These are phyloP conservation scores for Bertia moriformis DNA, from an alignment of 2,329 filamentous ascomycete species.

Conservation along the genomic window DNA sequence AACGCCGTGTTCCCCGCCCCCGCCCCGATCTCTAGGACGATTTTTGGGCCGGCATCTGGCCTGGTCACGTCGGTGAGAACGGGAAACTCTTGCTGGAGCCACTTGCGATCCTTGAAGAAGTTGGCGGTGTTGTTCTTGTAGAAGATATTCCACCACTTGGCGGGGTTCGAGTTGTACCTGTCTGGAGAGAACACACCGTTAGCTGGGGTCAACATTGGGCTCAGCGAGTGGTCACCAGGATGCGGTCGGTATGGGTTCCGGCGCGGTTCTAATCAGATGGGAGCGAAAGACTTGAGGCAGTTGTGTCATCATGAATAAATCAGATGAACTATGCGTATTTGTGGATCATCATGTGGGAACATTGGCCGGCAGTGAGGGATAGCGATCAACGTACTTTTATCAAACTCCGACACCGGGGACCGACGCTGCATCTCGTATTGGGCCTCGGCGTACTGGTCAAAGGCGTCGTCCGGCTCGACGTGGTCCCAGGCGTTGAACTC, in stretches of 20 bases:
- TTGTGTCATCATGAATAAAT: constrained; percentile 46
- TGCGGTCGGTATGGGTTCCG: not conserved
- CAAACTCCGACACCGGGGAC: constrained; percentile 80
- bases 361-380: constrained; percentile 13
- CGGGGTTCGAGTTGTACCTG: constrained; percentile 78
- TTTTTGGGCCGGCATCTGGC: constrained; percentile 52
- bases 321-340: constrained; percentile 62
- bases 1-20: constrained; percentile 95
- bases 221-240: not conserved
- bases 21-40: constrained; percentile 79
- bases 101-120: constrained; percentile 98
- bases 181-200: constrained; percentile 27
- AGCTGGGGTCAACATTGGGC: no score
- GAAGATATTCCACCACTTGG: constrained; percentile 95
- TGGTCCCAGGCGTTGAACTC: constrained; percentile 99
- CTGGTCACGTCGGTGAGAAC: constrained; percentile 63
- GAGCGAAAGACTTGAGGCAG: constrained; percentile 55
- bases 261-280: constrained; percentile 48
- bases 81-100: constrained; percentile 91
- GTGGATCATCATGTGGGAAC: constrained; percentile 43
- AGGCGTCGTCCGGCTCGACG: constrained; percentile 79
- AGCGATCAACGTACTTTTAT: constrained; percentile 69
- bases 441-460: constrained; percentile 70
- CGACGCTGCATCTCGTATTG: constrained; percentile 77
- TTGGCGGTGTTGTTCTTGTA: constrained; percentile 96